Base-by-base conservation (phyloP, 192 early-diverging fungal genomes). In the Phycomyces nitens region DNA sequence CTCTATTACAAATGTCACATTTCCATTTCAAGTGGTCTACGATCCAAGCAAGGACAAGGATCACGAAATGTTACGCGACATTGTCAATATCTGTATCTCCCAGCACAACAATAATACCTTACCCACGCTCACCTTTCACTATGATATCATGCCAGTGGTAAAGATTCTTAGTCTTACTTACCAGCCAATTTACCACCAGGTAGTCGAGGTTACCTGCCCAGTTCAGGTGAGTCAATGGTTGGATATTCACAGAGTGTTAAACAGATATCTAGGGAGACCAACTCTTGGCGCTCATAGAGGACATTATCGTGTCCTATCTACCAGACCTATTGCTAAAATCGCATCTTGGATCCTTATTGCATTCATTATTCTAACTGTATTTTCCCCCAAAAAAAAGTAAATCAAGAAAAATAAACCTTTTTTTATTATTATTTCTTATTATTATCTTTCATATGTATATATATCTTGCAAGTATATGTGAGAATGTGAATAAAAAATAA, bases 11-110 rank as follows among this genome's bases (percentile, higher is more conserved):
- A 69, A 64, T 39, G 58, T 84, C 20, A 65, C 56, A 0, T 84
- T 81, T 54, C 80, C 80, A 23, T 82, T 84, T 59, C n/a, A 38
- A 10, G 74, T 80, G 21, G 26, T 51, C 11, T 84, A 84, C 44
- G 44, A 75, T 50, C 42, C 74, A 18, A 12, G 38, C 5, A 39
- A 69, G n/a, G 79, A 80, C 29, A 27, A 53, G 0, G 67, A 68
- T 20, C 44, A 68, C 23, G 64, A 58, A 15, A 80, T 84, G 41
- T 23, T 84, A 10, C 20, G 50, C 0, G 82, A 84, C 21, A 76
- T 84, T 65, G 58, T 47, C 5, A 11, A 47, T 47, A 3, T 47
- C 5, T 47, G 44, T 47, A 60, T 41, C 14, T 8, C 24, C 41
- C 49, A 62, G 15, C 49, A 29, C 15, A 29, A 62, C 49, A 26